Evolutionary conservation across 208 protist species (phyloP).

Genomic region (Wallacemonas sp.): DNA sequence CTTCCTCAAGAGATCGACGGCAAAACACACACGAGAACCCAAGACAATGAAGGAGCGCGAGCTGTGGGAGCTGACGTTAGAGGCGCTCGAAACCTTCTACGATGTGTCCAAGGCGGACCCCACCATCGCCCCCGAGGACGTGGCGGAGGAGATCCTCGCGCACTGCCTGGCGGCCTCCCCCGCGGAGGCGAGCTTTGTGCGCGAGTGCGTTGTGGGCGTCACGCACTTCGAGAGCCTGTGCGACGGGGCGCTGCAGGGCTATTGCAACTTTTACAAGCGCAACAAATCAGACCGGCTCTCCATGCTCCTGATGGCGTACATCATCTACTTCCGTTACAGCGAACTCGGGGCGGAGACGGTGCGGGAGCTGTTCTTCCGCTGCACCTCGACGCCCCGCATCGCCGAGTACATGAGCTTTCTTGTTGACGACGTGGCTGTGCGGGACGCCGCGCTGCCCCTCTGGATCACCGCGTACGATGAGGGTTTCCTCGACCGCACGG

Average conservation of each 20-base stretch:
- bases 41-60: constrained; percentile 48
- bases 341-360: constrained; percentile 42
- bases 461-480: constrained; percentile 61
- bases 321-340: constrained; percentile 69
- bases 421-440: constrained; percentile 29
- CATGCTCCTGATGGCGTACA: constrained; percentile 78
- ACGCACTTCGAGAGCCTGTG: constrained; percentile 58
- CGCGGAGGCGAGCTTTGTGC: constrained; percentile 38
- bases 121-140: constrained; percentile 39
- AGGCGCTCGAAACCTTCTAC: constrained; percentile 36
- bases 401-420: constrained; percentile 72
- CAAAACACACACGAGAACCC: no score
- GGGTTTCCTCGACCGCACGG: constrained; percentile 40
- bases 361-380: constrained; percentile 51
- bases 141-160: constrained; percentile 36
- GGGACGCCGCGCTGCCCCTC: constrained; percentile 35
- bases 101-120: constrained; percentile 13
- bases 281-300: constrained; percentile 41
- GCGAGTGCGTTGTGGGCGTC: constrained; percentile 50
- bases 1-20: no score
- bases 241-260: constrained; percentile 74
- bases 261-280: constrained; percentile 63
- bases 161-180: constrained; percentile 9
- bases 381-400: constrained; percentile 44
- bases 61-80: constrained; percentile 52